Percentiles rank a stretch among this genome's conserved stretches.
Evolutionary conservation across 805 yeast species (phyloP).

Genomic region (Candida coquimbonensis): DNA sequence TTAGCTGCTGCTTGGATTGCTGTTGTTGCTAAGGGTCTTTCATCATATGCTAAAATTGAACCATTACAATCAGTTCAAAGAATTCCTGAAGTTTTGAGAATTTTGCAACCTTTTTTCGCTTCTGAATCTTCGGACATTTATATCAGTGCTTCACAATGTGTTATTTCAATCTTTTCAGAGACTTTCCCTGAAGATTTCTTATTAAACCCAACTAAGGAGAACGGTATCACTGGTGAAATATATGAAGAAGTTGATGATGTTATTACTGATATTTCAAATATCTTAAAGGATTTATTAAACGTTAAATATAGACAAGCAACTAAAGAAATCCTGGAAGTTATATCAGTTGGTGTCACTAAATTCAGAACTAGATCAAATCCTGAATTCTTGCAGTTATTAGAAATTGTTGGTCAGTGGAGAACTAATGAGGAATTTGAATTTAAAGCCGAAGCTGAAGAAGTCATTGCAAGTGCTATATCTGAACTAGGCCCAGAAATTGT

Average conservation of each 20-base stretch:
- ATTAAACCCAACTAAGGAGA: conserved; percentile 34
- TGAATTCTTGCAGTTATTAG: conserved; percentile 57
- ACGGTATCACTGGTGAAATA: conserved; percentile 37
- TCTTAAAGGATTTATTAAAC: conserved; percentile 53
- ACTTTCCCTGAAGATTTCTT: conserved; percentile 56
- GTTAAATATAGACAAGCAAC: conserved; percentile 74
- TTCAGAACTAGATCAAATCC: conserved; percentile 65
- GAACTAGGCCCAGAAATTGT: conserved; percentile 86
- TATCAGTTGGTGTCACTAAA: conserved; percentile 54
- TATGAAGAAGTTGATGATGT: conserved; percentile 52
- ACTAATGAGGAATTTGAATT: conserved; percentile 62
- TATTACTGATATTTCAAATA: conserved; percentile 44
- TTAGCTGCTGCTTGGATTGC: conserved; percentile 94
- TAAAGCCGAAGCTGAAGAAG: conserved; percentile 72
- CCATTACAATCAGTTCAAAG: conserved; percentile 46
- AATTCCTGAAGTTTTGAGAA: conserved; percentile 48
- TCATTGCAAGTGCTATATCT: conserved; percentile 70
- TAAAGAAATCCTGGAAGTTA: conserved; percentile 61
- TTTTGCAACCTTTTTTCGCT: conserved; percentile 56
- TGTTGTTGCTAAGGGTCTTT: conserved; percentile 76
- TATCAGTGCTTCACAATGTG: conserved; percentile 77
- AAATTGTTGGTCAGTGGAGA: conserved; percentile 80
- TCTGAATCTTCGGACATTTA: conserved; percentile 61
- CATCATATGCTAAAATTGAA: conserved; percentile 46
- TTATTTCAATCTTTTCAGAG: conserved; percentile 69